phyloP scores from a whole-genome alignment of 2,329 filamentous ascomycete genomes.

The Botryotinia narcissicola region DNA sequence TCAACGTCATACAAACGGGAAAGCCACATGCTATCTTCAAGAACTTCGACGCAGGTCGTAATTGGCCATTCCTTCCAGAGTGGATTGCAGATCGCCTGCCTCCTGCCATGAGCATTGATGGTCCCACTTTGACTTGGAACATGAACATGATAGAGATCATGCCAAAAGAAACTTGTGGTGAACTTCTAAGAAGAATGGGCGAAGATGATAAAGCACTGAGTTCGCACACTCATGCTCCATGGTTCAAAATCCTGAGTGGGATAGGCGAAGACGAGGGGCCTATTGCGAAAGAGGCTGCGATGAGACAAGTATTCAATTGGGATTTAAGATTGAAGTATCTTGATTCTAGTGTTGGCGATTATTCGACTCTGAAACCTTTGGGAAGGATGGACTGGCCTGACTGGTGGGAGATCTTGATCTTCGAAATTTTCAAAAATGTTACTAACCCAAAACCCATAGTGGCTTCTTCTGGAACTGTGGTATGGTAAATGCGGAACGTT shows the following conservation, averaged over 20 bases:
- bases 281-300: background rate
- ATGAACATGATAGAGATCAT: conserved; percentile 3
- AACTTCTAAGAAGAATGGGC: background rate
- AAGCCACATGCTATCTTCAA: background rate
- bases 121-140: background rate
- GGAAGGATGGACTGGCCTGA: conserved; percentile 5
- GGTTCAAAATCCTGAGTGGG: background rate
- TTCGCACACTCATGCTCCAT: conserved; percentile 1
- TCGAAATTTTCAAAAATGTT: background rate
- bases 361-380: background rate
- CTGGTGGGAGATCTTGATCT: background rate
- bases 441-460: background rate
- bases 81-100: background rate
- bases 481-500: background rate
- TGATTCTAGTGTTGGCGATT: background rate
- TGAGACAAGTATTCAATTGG: conserved; percentile 4
- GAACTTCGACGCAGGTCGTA: background rate
- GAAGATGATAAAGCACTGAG: background rate
- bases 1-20: background rate
- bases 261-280: conserved; percentile 1
- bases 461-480: conserved; percentile 9
- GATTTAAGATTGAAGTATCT: background rate
- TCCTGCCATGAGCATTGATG: background rate
- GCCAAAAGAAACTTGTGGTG: conserved; percentile 1
- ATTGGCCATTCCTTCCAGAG: conserved; percentile 8